Evolutionary conservation across 169 alveolate genomes (phyloP).

Genomic region (Plasmodium vivax): DNA sequence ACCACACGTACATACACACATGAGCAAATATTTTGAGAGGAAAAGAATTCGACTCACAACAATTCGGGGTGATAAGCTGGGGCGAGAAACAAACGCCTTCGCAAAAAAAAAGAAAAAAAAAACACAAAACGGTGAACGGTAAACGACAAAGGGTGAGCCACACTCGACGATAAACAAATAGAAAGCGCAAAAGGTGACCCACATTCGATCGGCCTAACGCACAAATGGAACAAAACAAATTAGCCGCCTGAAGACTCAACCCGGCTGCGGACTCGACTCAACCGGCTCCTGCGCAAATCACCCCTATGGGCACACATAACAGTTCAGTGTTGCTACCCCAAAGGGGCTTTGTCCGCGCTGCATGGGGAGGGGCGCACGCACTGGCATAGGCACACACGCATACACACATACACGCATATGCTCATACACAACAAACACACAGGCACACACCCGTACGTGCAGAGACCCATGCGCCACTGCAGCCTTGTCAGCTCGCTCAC

Average conservation of each 20-base stretch:
- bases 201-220: neutral
- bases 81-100: neutral
- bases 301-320: neutral
- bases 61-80: neutral
- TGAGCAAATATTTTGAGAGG: neutral
- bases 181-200: neutral
- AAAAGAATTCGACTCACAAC: neutral
- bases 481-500: neutral
- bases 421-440: too few relatives aligned
- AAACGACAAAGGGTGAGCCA: neutral
- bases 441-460: neutral
- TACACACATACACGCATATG: neutral
- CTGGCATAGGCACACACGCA: neutral
- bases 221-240: neutral
- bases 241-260: neutral
- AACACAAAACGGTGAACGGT: neutral
- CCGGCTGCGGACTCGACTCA: neutral
- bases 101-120: neutral
- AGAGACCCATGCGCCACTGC: neutral
- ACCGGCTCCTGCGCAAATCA: neutral
- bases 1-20: neutral
- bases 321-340: neutral
- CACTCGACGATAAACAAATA: neutral
- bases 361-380: neutral
- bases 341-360: neutral